A percentile compares a stretch with the other conserved stretches of the same genome.
These are phyloP conservation scores for Chenopodium formosanum DNA, from an alignment of 148 eudicot species.

Conservation along the genomic window DNA sequence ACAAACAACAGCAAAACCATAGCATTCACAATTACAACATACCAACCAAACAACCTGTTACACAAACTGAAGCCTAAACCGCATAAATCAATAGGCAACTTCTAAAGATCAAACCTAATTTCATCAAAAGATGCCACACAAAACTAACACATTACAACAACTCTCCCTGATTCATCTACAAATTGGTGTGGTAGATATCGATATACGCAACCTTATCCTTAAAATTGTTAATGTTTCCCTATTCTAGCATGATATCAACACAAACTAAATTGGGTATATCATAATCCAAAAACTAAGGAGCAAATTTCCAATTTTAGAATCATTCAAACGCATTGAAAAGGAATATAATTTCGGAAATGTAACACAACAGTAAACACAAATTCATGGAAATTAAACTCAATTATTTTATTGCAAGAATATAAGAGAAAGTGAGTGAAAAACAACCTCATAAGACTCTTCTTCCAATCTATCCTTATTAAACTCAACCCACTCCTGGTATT, in stretches of 20 bases:
- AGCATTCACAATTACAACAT: background rate
- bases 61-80: background rate
- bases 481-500: slow-evolving; percentile 82
- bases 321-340: background rate
- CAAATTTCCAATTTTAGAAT: background rate
- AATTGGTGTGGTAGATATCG: background rate
- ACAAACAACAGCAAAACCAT: background rate
- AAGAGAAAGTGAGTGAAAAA: background rate
- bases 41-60: background rate
- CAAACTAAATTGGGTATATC: background rate
- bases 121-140: background rate
- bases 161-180: background rate
- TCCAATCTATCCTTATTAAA: slow-evolving; percentile 84
- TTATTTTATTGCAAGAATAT: background rate
- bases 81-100: background rate
- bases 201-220: background rate
- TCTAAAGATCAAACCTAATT: background rate
- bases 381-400: background rate
- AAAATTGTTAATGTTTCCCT: background rate
- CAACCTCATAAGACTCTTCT: slow-evolving; percentile 89
- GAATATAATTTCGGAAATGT: background rate
- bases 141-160: background rate
- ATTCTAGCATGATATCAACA: background rate
- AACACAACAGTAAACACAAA: background rate
- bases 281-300: background rate